These are phyloP conservation scores for Mycosarcoma mackinlayi DNA, from an alignment of 1,284 basidiomycete genomes.

Conservation along the genomic window DNA sequence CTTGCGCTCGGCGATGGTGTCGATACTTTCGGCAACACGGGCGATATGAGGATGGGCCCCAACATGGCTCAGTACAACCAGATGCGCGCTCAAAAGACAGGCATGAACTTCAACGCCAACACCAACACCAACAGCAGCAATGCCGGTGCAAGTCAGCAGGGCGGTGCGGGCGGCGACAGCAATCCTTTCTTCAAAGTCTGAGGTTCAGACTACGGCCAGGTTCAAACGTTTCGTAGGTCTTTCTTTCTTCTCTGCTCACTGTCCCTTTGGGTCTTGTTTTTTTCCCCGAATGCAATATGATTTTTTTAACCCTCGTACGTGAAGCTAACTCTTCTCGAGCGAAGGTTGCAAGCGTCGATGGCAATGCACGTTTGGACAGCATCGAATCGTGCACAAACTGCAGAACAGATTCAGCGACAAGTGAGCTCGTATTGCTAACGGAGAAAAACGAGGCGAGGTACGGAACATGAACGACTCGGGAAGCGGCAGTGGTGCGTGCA, in stretches of 20 bases:
- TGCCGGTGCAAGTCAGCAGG: slow-evolving; percentile 16
- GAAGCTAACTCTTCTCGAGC: too few species aligned
- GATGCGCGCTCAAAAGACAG: slow-evolving; percentile 53
- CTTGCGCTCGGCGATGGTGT: slow-evolving; percentile 65
- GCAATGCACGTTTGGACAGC: too few species aligned
- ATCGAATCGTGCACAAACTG: too few species aligned
- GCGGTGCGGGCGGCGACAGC: slow-evolving; percentile 27
- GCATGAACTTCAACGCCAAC: slow-evolving; percentile 47
- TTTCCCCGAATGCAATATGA: background rate
- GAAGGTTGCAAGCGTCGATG: too few species aligned
- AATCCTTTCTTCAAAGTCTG: slow-evolving; percentile 61
- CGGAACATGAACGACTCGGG: too few species aligned
- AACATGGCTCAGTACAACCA: slow-evolving; percentile 44
- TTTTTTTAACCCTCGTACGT: too few species aligned
- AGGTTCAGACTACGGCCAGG: background rate
- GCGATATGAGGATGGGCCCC: slow-evolving; percentile 64
- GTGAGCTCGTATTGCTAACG: background rate
- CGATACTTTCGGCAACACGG: slow-evolving; percentile 67
- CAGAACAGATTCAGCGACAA: background rate
- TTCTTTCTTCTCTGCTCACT: background rate
- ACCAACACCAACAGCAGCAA: slow-evolving; percentile 19
- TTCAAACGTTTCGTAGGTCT: too few species aligned
- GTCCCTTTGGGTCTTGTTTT: background rate
- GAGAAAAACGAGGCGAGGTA: background rate
- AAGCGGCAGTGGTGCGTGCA: background rate